Percentiles rank a stretch among this genome's conserved stretches.
These are phyloP conservation scores for Hericium erinaceus DNA, from an alignment of 768 basidiomycete genomes.

Conservation along the genomic window DNA sequence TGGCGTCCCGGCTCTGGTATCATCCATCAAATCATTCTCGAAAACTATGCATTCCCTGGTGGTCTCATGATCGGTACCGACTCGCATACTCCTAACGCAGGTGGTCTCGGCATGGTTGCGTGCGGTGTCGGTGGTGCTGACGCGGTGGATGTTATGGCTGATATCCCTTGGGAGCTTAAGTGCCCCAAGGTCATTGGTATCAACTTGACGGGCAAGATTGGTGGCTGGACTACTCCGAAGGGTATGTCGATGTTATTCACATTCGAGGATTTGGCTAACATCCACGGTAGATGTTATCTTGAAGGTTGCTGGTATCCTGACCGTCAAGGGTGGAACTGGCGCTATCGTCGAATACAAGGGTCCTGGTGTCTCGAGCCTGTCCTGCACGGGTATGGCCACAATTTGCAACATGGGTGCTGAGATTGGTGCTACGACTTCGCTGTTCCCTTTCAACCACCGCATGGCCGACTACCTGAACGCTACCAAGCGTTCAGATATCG, in stretches of 20 bases:
- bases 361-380: constrained; percentile 89
- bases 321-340: constrained; percentile 98
- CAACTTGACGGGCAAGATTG: constrained; percentile 88
- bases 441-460: constrained; percentile 97
- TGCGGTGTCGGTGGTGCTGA: constrained; percentile 99
- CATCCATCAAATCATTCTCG: constrained; percentile 97
- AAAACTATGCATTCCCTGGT: constrained; percentile 99
- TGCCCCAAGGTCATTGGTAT: constrained; percentile 99
- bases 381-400: constrained; percentile 98
- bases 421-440: constrained; percentile 96
- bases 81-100: constrained; percentile 98
- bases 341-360: constrained; percentile 98
- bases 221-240: constrained; percentile 97
- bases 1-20: constrained; percentile 99
- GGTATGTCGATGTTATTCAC: constrained; percentile 33
- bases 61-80: constrained; percentile 99
- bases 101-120: constrained; percentile 98
- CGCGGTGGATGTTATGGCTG: constrained; percentile 98
- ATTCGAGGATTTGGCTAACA: constrained; percentile 4
- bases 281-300: constrained; percentile 77
- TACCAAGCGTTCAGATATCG: constrained; percentile 86
- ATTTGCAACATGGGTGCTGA: constrained; percentile 99
- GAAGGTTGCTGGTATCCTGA: constrained; percentile 97
- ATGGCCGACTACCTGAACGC: constrained; percentile 92
- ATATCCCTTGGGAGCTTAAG: constrained; percentile 97